A percentile compares a stretch with the other conserved stretches of the same genome.
These are phyloP conservation scores for Viola odorata DNA, from an alignment of 345 rosid genomes.

Conservation along the genomic window DNA sequence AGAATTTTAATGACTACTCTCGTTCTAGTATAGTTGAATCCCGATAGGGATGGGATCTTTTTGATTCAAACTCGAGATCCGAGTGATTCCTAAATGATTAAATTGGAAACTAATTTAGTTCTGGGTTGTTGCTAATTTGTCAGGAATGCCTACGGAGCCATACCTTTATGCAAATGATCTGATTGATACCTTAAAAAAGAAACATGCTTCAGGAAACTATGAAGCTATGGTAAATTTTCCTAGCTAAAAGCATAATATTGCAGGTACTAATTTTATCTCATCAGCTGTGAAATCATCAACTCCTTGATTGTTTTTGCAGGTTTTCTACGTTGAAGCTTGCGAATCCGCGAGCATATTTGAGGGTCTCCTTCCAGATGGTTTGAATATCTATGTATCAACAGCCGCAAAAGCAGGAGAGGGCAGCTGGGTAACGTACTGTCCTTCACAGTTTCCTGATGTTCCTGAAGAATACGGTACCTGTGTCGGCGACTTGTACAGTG, in stretches of 20 bases:
- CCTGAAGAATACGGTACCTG: constrained; percentile 93
- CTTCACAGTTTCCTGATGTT: constrained; percentile 83
- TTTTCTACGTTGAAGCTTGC: constrained; percentile 98
- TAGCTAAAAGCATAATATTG: no score
- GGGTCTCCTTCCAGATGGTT: constrained; percentile 88
- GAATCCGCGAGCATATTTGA: constrained; percentile 98
- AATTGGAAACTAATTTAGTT: background rate
- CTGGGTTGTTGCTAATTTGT: constrained; percentile 3
- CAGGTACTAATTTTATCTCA: no score
- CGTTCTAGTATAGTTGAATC: background rate
- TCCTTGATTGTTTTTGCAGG: constrained; percentile 34
- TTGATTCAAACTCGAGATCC: background rate
- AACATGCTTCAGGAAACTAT: constrained; percentile 73
- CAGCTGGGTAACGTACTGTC: constrained; percentile 99
- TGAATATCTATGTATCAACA: constrained; percentile 93
- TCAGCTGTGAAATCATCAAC: no score
- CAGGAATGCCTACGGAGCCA: constrained; percentile 97
- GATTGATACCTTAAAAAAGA: constrained; percentile 63
- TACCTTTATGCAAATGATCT: constrained; percentile 77
- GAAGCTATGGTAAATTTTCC: constrained; percentile 58
- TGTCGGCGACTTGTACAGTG: constrained; percentile 94
- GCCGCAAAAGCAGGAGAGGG: constrained; percentile 91
- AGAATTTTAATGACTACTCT: background rate
- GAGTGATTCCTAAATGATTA: background rate
- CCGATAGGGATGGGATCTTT: background rate